Conservation (phyloP, 1,284 basidiomycete genomes). For the Ustilago hordei region DNA sequence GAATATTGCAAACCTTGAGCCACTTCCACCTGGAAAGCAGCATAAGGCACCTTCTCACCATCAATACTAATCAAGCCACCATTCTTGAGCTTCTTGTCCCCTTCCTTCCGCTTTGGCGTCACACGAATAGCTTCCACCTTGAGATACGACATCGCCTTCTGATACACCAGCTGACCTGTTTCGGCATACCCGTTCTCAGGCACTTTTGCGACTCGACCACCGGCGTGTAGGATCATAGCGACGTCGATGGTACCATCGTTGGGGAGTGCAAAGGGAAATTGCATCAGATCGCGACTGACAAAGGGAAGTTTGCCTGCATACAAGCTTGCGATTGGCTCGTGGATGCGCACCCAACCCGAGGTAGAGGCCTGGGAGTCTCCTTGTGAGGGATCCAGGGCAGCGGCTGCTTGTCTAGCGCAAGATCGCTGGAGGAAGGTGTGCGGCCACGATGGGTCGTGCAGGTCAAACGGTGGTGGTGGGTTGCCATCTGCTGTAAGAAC, state of each 20-base stretch:
- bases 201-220: conserved; percentile 58
- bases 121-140: conserved; percentile 66
- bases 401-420: conserved; percentile 7
- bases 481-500: conserved; percentile 23
- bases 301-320: conserved; percentile 67
- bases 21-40: conserved; percentile 85
- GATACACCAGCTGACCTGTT: conserved; percentile 56
- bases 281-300: conserved; percentile 64
- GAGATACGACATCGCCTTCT: conserved; percentile 57
- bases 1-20: conserved; percentile 41
- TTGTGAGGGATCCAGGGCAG: conserved; percentile 8
- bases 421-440: conserved; percentile 15
- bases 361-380: background rate
- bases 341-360: conserved; percentile 51
- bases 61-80: conserved; percentile 74
- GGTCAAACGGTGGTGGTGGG: conserved; percentile 30
- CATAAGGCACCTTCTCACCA: conserved; percentile 84
- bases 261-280: conserved; percentile 65
- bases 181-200: conserved; percentile 56
- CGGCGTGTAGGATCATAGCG: conserved; percentile 54
- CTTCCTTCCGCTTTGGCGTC: conserved; percentile 52
- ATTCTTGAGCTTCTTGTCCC: conserved; percentile 50
- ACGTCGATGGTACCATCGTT: conserved; percentile 63
- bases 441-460: conserved; percentile 57
- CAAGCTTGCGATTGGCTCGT: conserved; percentile 53